Conservation (phyloP, 139 green algal genomes). For the Edaphochlamys debaryana region DNA sequence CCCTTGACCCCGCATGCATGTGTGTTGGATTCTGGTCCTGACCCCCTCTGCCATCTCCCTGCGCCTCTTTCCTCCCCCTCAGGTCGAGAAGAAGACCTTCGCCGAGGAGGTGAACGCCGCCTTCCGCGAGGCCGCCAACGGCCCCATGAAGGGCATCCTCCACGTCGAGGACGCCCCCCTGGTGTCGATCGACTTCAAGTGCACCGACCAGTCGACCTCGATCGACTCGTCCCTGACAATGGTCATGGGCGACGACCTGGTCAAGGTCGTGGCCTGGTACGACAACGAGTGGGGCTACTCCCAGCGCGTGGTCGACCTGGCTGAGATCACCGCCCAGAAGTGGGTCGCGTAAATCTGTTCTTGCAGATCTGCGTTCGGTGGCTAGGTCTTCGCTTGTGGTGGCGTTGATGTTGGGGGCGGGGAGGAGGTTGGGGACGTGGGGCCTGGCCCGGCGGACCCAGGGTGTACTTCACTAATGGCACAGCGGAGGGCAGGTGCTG, state of each 20-base stretch:
- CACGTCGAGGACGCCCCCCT: conserved; percentile 93
- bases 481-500: too few species aligned
- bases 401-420: too few species aligned
- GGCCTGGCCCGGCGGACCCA: too few species aligned
- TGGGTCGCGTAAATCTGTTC: conserved; percentile 63
- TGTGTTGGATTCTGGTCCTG: too few species aligned
- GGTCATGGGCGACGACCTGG: conserved; percentile 99
- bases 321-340: conserved; percentile 84
- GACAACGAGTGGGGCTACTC: conserved; percentile 97
- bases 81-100: conserved; percentile 99
- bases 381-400: too few species aligned
- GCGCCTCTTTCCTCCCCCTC: background rate
- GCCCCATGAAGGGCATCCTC: conserved; percentile 92
- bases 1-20: background rate
- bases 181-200: conserved; percentile 96
- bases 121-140: conserved; percentile 90
- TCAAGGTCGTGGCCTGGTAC: conserved; percentile 92
- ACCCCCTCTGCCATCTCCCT: background rate
- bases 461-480: too few species aligned
- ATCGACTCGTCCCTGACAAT: conserved; percentile 98
- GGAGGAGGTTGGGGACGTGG: too few species aligned
- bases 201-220: conserved; percentile 87
- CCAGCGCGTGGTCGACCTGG: conserved; percentile 97
- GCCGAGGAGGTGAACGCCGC: conserved; percentile 99
- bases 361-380: too few species aligned